Evolutionary conservation across 139 green algal genomes (phyloP), one percentile per base, ranked within the genome.

Genomic region (Deuterostichococcus epilithicus): DNA sequence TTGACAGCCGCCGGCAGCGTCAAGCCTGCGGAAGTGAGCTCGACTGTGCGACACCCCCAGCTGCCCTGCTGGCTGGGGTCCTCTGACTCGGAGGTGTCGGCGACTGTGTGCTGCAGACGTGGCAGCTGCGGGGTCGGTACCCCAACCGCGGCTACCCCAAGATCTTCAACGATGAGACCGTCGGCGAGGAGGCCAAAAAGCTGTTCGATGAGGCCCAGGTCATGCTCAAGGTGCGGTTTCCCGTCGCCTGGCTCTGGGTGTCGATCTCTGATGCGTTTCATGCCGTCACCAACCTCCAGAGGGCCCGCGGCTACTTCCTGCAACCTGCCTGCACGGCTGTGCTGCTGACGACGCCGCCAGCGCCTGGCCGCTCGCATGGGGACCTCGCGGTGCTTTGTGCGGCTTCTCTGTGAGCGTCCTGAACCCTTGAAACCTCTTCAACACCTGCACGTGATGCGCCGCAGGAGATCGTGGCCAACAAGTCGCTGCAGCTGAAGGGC

Each of bases 121-220:
- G 96, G 96, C 96, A 99, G 88, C 88, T 99, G 74, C 90, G 96
- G 10, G 96, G 96, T 0, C 86, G 96, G 25, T 99, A 99, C 87
- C 96, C 96, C 76, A 99, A 99, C 88, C 91, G 96, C 59, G 95
- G 95, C 75, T 99, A 97, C 82, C 96, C 96, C 72, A 98, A 98
- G 83, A 99, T 99, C 86, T 99, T 99, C 92, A 98, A 99, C 47
- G 96, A 99, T 72, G 86, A 96, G 76, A 96, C 92, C 1, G 96
- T 99, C 38, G 96, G 96, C 3, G 45, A 35, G 30, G 96, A 99
- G 90, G 96, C 96, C 35, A 96, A 94, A 84, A 97, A 98, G 88
- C 91, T 99, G 65, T 98, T 95, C 76, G 90, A 96, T 0, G 96
- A 99, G 68, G 96, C 96, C 25, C 90, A 97, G 79, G 80, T 36